These are phyloP conservation scores for Saitozyma podzolica DNA, from an alignment of 768 basidiomycete genomes.

Conservation along the genomic window DNA sequence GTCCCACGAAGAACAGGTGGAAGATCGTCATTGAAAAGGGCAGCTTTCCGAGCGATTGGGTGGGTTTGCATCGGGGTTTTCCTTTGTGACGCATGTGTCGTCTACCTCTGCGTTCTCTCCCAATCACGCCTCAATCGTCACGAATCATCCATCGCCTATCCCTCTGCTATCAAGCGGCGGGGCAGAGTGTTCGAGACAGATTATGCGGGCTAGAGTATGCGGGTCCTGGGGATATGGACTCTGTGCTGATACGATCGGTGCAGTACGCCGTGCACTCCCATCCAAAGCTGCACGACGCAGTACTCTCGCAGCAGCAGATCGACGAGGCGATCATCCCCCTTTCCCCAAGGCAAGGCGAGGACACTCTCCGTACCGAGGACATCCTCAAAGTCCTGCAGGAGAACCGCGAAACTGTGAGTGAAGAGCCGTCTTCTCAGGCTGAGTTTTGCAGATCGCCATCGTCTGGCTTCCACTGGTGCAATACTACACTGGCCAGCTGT, in stretches of 20 bases:
- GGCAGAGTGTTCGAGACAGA: too few relatives aligned
- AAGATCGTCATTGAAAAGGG: conserved; percentile 93
- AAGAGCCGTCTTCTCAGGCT: neutral
- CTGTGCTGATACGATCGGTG: neutral
- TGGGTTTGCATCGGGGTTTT: conserved; percentile 52
- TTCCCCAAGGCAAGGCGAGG: conserved; percentile 77
- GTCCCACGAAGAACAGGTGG: conserved; percentile 76
- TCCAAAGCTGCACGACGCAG: conserved; percentile 72
- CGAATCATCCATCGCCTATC: neutral
- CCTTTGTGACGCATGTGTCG: conserved; percentile 1
- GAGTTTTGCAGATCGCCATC: conserved; percentile 66
- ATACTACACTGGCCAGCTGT: conserved; percentile 95
- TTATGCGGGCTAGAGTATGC: too few relatives aligned
- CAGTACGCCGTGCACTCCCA: conserved; percentile 98
- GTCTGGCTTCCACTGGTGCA: conserved; percentile 93
- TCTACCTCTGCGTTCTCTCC: neutral
- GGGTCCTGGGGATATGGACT: too few relatives aligned
- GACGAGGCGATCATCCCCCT: conserved; percentile 73
- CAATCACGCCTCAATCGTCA: neutral
- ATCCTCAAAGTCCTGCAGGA: conserved; percentile 72
- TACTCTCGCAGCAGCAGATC: conserved; percentile 55
- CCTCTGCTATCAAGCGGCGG: neutral
- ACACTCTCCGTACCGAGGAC: conserved; percentile 80
- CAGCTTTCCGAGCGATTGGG: conserved; percentile 97
- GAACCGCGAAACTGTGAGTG: conserved; percentile 51